A percentile compares a stretch with the other conserved stretches of the same genome.
phyloP scores from a whole-genome alignment of 2,329 filamentous ascomycete genomes.

The Xylaria sp. region DNA sequence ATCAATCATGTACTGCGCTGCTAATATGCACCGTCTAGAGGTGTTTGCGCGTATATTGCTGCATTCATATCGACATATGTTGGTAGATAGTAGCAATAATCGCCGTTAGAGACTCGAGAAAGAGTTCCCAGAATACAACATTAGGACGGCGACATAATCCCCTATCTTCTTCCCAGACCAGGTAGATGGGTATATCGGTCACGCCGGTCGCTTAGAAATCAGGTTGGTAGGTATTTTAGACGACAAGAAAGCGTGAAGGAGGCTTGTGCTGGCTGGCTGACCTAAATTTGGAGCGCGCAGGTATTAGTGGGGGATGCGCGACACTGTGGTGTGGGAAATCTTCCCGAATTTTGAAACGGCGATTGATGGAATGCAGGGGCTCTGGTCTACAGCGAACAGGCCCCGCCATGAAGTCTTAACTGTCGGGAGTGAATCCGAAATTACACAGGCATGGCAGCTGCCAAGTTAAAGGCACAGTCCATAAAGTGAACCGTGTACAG shows the following conservation, averaged over 20 bases:
- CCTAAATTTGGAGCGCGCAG: constrained; percentile 26
- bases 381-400: neutral
- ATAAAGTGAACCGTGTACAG: neutral
- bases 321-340: constrained; percentile 41
- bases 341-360: constrained; percentile 51
- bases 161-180: neutral
- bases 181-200: constrained; percentile 23
- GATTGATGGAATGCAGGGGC: constrained; percentile 1
- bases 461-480: neutral
- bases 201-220: constrained; percentile 27
- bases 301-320: constrained; percentile 30
- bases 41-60: neutral
- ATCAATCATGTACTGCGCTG: neutral
- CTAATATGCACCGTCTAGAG: neutral
- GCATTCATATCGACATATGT: neutral
- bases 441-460: constrained; percentile 12
- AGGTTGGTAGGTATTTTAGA: constrained; percentile 1
- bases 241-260: constrained; percentile 4
- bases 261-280: constrained; percentile 9
- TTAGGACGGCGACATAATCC: neutral
- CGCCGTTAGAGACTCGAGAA: neutral
- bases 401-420: neutral
- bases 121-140: neutral
- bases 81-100: neutral
- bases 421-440: constrained; percentile 21